Evolutionary conservation across 306 rosid species (phyloP).

Genomic region (Purshia tridentata): DNA sequence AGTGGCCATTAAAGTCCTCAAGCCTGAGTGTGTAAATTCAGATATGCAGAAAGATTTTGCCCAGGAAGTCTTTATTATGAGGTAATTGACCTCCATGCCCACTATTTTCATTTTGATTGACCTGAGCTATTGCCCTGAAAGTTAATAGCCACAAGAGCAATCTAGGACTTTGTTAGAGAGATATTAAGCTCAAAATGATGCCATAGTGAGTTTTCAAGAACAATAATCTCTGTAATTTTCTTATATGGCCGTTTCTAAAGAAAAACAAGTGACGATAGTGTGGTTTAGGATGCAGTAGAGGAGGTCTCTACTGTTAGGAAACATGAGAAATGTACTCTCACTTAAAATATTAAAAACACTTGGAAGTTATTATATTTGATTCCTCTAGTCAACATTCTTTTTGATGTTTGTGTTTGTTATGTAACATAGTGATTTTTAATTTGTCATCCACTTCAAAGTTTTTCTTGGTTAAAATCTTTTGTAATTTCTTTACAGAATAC

Average conservation of each 20-base stretch:
- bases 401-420: not conserved
- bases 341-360: not conserved
- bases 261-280: not conserved
- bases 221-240: not conserved
- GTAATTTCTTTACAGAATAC: not conserved
- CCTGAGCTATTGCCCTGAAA: not conserved
- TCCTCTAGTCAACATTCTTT: not conserved
- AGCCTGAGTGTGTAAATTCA: constrained; percentile 74
- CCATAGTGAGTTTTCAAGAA: not conserved
- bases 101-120: not conserved
- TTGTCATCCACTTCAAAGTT: not conserved
- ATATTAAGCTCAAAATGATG: not conserved
- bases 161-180: not conserved
- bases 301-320: not conserved
- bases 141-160: not conserved
- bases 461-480: not conserved
- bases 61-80: constrained; percentile 96
- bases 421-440: not conserved
- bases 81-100: constrained; percentile 39
- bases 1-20: constrained; percentile 94
- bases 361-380: not conserved
- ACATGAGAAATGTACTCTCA: not conserved
- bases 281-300: not conserved
- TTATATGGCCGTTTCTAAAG: not conserved
- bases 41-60: constrained; percentile 88